Conservation (phyloP, 2,329 filamentous ascomycete species). For the Penicillium hordei region DNA sequence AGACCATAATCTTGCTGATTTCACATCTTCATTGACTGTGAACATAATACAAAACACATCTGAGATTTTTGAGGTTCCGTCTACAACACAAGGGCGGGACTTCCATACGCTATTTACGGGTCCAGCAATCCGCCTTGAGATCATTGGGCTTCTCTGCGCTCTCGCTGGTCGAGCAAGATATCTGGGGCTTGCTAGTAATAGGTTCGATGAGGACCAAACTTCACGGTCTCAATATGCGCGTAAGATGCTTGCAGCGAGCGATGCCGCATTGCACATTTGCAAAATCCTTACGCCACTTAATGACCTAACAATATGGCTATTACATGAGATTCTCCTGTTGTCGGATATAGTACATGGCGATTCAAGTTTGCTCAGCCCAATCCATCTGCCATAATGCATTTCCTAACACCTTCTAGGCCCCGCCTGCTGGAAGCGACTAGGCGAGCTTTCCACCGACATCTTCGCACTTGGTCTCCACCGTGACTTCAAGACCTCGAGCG, state of each 20-base stretch:
- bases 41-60: conserved; percentile 31
- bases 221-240: conserved; percentile 21
- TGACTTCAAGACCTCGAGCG: conserved; percentile 15
- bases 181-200: conserved; percentile 23
- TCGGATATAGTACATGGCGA: conserved; percentile 39
- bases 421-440: conserved; percentile 27
- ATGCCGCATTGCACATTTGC: conserved; percentile 39
- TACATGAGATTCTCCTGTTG: conserved; percentile 39
- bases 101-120: conserved; percentile 44
- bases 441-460: conserved; percentile 29
- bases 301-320: conserved; percentile 35
- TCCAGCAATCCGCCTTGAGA: conserved; percentile 40
- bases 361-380: conserved; percentile 30
- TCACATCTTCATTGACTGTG: conserved; percentile 8
- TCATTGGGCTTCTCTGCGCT: conserved; percentile 39
- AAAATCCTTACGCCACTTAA: conserved; percentile 41
- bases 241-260: conserved; percentile 35
- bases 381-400: not conserved
- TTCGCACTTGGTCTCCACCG: conserved; percentile 30
- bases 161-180: conserved; percentile 35
- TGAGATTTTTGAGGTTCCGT: conserved; percentile 22
- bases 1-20: conserved; percentile 12
- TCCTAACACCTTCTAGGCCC: conserved; percentile 18
- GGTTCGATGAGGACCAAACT: conserved; percentile 6
- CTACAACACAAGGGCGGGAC: conserved; percentile 29